Conservation (phyloP, 2,329 filamentous ascomycete species). For the Fusarium xylarioides region DNA sequence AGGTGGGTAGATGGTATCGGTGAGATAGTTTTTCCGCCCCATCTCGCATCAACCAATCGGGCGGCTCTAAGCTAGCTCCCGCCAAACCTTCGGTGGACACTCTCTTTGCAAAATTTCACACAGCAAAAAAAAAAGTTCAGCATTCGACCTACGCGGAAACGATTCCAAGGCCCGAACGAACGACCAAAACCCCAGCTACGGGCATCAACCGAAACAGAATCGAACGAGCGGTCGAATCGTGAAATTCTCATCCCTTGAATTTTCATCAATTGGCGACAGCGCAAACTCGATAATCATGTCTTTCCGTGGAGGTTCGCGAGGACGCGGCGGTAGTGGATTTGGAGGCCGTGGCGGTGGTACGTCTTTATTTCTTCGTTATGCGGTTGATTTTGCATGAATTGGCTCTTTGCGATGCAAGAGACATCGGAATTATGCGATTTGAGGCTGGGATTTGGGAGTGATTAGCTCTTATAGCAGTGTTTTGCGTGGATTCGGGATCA, state of each 20-base stretch:
- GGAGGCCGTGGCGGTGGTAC: conserved; percentile 50
- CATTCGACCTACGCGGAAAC: conserved; percentile 28
- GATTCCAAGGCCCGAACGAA: conserved; percentile 15
- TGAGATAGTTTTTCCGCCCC: conserved; percentile 33
- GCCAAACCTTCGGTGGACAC: conserved; percentile 28
- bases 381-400: neutral
- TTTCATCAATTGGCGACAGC: conserved; percentile 17
- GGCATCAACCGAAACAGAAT: neutral
- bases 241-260: neutral
- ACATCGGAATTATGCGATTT: neutral
- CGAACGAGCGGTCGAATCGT: conserved; percentile 19
- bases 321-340: conserved; percentile 48
- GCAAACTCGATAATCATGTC: conserved; percentile 45
- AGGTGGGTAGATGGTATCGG: conserved; percentile 1
- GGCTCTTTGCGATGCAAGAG: neutral
- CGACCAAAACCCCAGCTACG: conserved; percentile 10
- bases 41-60: conserved; percentile 26
- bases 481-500: neutral
- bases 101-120: conserved; percentile 46
- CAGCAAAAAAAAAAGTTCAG: conserved; percentile 39
- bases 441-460: neutral
- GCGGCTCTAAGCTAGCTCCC: conserved; percentile 32
- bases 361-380: conserved; percentile 10
- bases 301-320: conserved; percentile 51
- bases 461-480: neutral